Percentiles rank a stretch among this genome's conserved stretches.
phyloP scores from a whole-genome alignment of 1,284 basidiomycete species.

The Tilletia caries region DNA sequence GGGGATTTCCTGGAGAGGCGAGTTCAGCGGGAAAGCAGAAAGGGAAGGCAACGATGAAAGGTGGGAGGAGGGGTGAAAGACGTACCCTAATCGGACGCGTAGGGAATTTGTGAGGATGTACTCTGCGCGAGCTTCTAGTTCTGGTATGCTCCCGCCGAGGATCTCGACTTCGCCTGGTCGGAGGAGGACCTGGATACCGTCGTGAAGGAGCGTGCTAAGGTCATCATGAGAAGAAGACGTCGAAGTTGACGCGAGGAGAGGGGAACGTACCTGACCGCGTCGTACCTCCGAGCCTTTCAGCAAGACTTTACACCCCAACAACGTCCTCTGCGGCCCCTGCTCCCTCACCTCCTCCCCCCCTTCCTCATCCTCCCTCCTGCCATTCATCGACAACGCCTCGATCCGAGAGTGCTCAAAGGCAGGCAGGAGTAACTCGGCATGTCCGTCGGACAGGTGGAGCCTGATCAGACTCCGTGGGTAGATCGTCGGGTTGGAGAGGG shows the following conservation, averaged over 20 bases:
- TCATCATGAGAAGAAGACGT: too few species aligned
- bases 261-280: background rate
- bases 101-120: background rate
- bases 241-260: too few species aligned
- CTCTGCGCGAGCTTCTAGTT: background rate
- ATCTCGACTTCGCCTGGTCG: slow-evolving; percentile 1
- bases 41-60: background rate
- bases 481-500: background rate
- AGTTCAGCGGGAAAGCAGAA: too few species aligned
- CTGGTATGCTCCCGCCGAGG: slow-evolving; percentile 9
- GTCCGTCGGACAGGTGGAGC: background rate
- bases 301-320: slow-evolving; percentile 4
- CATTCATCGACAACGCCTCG: slow-evolving; percentile 4
- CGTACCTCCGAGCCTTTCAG: background rate
- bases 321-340: background rate
- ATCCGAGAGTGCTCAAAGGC: background rate
- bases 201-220: too few species aligned
- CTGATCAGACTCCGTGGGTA: background rate
- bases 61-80: background rate
- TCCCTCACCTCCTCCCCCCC: background rate
- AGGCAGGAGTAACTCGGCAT: background rate
- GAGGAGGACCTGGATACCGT: background rate
- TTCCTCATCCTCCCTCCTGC: background rate
- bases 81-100: background rate
- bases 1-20: slow-evolving; percentile 7